Evolutionary conservation across 1,284 basidiomycete genomes (phyloP).

Genomic region (Ustilago hordei): DNA sequence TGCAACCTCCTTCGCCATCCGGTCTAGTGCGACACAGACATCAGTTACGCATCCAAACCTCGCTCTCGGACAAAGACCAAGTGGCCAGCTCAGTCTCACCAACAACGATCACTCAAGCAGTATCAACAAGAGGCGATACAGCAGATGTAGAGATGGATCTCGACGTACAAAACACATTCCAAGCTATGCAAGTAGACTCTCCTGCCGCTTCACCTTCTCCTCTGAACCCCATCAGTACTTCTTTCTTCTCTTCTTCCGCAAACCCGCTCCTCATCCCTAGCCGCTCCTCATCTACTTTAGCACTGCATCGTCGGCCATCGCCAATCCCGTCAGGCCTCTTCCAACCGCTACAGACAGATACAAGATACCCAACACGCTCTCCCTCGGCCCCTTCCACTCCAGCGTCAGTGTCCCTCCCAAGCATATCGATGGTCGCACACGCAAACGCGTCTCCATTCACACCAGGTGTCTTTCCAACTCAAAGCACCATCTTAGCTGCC

Average conservation of each 20-base stretch:
- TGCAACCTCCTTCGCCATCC: constrained; percentile 18
- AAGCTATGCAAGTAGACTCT: constrained; percentile 46
- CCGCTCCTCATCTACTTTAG: background rate
- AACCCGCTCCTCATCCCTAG: background rate
- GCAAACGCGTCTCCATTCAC: constrained; percentile 7
- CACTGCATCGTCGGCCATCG: constrained; percentile 1
- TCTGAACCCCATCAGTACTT: background rate
- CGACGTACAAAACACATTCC: constrained; percentile 33
- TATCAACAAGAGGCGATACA: constrained; percentile 1
- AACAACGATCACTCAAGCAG: background rate
- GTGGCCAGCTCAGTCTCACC: background rate
- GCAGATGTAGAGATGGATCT: constrained; percentile 36
- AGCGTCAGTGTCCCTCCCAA: background rate
- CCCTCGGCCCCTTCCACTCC: constrained; percentile 9
- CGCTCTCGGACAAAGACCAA: background rate
- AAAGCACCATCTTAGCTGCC: constrained; percentile 10
- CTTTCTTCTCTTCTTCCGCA: constrained; percentile 8
- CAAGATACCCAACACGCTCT: constrained; percentile 18
- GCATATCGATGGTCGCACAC: background rate
- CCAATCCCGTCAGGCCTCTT: constrained; percentile 16
- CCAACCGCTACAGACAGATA: constrained; percentile 16
- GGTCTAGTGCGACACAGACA: constrained; percentile 14
- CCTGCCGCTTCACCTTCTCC: constrained; percentile 26
- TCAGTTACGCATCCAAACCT: constrained; percentile 24
- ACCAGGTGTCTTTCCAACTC: constrained; percentile 15